Percentiles rank a stretch among this genome's conserved stretches.
Evolutionary conservation across 1,139 yeast genomes (phyloP).

Genomic region (Saccharomyces pastorianus): DNA sequence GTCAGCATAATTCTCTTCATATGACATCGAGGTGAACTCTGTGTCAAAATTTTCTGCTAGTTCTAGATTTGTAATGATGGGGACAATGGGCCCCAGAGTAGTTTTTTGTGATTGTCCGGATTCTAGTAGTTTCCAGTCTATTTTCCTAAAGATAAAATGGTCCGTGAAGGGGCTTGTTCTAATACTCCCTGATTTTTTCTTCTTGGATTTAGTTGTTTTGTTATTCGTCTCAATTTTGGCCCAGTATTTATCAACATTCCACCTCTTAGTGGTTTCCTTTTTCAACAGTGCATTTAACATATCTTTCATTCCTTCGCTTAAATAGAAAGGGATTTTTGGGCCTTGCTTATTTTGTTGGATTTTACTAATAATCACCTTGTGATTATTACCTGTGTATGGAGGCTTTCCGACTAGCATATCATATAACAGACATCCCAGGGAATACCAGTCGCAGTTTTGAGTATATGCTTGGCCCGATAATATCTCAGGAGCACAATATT

Average conservation of each 20-base stretch:
- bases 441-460: slow-evolving; percentile 93
- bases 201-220: slow-evolving; percentile 43
- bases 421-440: slow-evolving; percentile 80
- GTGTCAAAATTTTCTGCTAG: slow-evolving; percentile 87
- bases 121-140: slow-evolving; percentile 62
- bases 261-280: slow-evolving; percentile 66
- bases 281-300: slow-evolving; percentile 63
- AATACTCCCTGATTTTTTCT: slow-evolving; percentile 23
- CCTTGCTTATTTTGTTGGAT: slow-evolving; percentile 57
- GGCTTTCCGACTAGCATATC: slow-evolving; percentile 89
- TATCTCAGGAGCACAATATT: slow-evolving; percentile 95
- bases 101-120: slow-evolving; percentile 37
- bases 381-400: slow-evolving; percentile 87
- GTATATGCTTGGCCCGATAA: slow-evolving; percentile 80
- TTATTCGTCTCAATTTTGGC: slow-evolving; percentile 22
- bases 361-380: slow-evolving; percentile 72
- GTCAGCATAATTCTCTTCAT: slow-evolving; percentile 23
- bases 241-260: slow-evolving; percentile 51
- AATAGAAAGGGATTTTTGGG: slow-evolving; percentile 70
- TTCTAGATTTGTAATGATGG: slow-evolving; percentile 74
- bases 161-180: slow-evolving; percentile 26
- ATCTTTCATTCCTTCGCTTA: slow-evolving; percentile 81
- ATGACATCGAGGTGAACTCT: slow-evolving; percentile 74
- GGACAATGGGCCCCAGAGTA: slow-evolving; percentile 72
- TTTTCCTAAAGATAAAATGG: slow-evolving; percentile 71